Conservation (phyloP, 192 early-diverging fungal genomes). For the Podila epicladia region DNA sequence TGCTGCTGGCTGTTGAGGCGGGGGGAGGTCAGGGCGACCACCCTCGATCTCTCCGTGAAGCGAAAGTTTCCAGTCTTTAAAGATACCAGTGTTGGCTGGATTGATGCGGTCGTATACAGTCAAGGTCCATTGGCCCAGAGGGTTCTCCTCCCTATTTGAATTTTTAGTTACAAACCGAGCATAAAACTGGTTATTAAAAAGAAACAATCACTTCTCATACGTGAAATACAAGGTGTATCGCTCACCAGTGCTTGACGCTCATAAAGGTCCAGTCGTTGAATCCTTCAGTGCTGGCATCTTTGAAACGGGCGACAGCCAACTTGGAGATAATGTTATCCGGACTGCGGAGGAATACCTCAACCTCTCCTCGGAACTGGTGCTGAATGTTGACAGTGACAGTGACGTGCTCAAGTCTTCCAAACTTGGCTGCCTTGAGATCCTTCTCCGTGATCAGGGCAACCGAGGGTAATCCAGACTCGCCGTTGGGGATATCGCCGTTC, state of each 20-base stretch:
- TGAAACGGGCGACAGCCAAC: constrained; percentile 68
- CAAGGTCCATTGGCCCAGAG: constrained; percentile 82
- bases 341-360: constrained; percentile 77
- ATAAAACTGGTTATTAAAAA: not conserved
- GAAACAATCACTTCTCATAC: not conserved
- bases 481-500: constrained; percentile 65
- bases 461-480: constrained; percentile 47
- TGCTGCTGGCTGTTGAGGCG: not conserved
- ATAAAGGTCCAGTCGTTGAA: constrained; percentile 91
- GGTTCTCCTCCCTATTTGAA: constrained; percentile 72
- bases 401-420: constrained; percentile 82
- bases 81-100: constrained; percentile 59
- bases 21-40: not conserved
- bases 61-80: constrained; percentile 71
- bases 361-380: constrained; percentile 81
- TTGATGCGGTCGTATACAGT: constrained; percentile 68
- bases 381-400: constrained; percentile 84
- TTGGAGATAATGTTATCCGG: constrained; percentile 73
- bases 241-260: constrained; percentile 91
- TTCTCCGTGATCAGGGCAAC: constrained; percentile 57
- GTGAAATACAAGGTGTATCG: not conserved
- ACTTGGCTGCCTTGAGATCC: constrained; percentile 61
- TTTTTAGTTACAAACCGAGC: not conserved
- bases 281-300: constrained; percentile 72
- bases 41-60: constrained; percentile 37